Evolutionary conservation across 305 asterid genomes (phyloP), one percentile per base, ranked within the genome.

Genomic region (Coffea humblotiana): DNA sequence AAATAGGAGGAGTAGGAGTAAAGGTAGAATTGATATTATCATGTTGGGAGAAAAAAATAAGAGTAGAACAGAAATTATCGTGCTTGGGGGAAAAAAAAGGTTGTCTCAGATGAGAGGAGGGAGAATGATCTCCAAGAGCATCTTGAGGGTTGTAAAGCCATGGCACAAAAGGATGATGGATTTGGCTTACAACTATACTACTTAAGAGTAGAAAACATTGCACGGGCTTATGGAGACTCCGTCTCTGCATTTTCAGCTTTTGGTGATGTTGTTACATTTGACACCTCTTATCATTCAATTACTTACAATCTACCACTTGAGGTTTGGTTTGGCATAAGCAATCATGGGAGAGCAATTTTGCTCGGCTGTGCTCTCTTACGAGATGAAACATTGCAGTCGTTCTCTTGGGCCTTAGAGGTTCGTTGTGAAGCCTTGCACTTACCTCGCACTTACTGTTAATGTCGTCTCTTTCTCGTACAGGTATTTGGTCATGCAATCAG

Each of bases 341-440:
- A 90, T 78, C 89, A 90, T 75, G 92, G 93, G 32, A 32, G 37
- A 87, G 82, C 88, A 58, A 69, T 91, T 84, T 83, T 91, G 54
- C 89, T 91, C 78, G 91, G 93, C 69, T 90, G 92, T 79, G 83
- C 82, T 83, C 84, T 91, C 51, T 89, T 91, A 79, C 92, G 86
- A 83, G 94, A 91, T 70, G 96, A 89, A 85, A 84, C 92, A 78
- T 81, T 87, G 18, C 82, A 85, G 82, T 88, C 96, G 43, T 90
- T 91, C 85, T 88, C 90, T 25, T 91, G 96, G 96, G 91, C 77
- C 32, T 79, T 90, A 79, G 90, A 88, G 92, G 95, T 91, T 79
- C 70, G 84, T 78, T 71, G 65, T 79, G 63, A 83, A 70, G 72
- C 77, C 79, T 81, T 71, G 70, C 67, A 56, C 73, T 64, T 18